Base-by-base conservation (phyloP, 176 grass and related monocot genomes). In the Oryza coarctata region DNA sequence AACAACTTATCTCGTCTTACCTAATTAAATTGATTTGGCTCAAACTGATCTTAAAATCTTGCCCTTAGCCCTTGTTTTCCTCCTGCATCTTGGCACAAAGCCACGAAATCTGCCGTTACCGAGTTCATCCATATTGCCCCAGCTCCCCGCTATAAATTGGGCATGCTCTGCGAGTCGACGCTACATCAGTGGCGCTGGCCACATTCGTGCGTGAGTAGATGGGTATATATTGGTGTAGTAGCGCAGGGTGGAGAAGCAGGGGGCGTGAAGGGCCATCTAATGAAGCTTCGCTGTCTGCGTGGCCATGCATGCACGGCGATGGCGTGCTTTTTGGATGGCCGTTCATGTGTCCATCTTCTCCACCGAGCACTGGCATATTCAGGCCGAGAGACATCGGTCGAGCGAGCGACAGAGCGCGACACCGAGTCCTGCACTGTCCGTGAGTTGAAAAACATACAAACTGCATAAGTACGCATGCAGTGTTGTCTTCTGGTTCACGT, bases 241-340 rank as follows among this genome's bases (percentile, higher is more conserved):
- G 70, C 81, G 82, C 87, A 64, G 22, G 82, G 77, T 89, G 87
- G 87, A 89, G 87, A 85, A 89, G 82, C 87, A 85, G 87, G 87
- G 40, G 82, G 76, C 82, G 82, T 89, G 87, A 83, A 47, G 31
- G 63, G 8, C 74, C 40, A 33, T 27, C 76, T 13, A 6, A 3
- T 36, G 4, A 4, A 47, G 14, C 50, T 4, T n/a, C 13, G 52
- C 36, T 32, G n/a, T n/a, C n/a, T n/a, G n/a, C n/a, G n/a, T n/a
- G n/a, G n/a, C n/a, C n/a, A n/a, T n/a, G n/a, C n/a, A n/a, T n/a
- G 12, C 28, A 7, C 60, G 28, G 0, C 20, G 18, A 33, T 18
- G 18, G 9, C 12, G 44, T 15, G 1, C 6, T 1, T 10, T 23
- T 44, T 75, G 22, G 61, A 39, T 68, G 28, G 62, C 7, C 49